A percentile compares a stretch with the other conserved stretches of the same genome.
These are phyloP conservation scores for Heritiera fomes DNA, from an alignment of 345 rosid genomes.

Conservation along the genomic window DNA sequence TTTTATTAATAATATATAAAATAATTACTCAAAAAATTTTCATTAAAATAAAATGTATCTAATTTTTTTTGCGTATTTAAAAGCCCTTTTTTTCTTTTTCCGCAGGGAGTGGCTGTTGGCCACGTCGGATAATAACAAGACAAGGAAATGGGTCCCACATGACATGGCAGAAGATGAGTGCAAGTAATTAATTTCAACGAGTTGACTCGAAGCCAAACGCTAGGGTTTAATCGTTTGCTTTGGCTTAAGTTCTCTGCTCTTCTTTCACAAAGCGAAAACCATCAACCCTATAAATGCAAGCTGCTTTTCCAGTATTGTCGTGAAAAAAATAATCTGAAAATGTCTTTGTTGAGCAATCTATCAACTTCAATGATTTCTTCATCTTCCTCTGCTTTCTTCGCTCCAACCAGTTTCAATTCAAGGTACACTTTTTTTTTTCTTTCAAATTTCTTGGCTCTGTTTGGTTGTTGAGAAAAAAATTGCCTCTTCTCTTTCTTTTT, in stretches of 20 bases:
- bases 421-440: conserved; percentile 26
- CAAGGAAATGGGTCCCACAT: background rate
- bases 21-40: no score
- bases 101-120: background rate
- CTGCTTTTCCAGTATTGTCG: background rate
- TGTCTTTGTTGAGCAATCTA: conserved; percentile 41
- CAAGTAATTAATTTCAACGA: background rate
- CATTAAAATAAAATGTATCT: no score
- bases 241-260: background rate
- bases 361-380: conserved; percentile 45
- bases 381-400: conserved; percentile 45
- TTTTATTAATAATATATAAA: no score
- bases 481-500: background rate
- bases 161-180: background rate
- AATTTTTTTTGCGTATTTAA: no score
- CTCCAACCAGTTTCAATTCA: conserved; percentile 29
- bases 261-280: no score
- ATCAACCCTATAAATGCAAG: background rate
- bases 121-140: background rate
- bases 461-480: conserved; percentile 1
- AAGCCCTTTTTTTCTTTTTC: background rate
- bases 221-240: background rate
- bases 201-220: background rate
- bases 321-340: background rate
- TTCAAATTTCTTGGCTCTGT: background rate